A percentile compares a stretch with the other conserved stretches of the same genome.
phyloP scores from a whole-genome alignment of 768 basidiomycete species.

The Hemileccinum impolitum region DNA sequence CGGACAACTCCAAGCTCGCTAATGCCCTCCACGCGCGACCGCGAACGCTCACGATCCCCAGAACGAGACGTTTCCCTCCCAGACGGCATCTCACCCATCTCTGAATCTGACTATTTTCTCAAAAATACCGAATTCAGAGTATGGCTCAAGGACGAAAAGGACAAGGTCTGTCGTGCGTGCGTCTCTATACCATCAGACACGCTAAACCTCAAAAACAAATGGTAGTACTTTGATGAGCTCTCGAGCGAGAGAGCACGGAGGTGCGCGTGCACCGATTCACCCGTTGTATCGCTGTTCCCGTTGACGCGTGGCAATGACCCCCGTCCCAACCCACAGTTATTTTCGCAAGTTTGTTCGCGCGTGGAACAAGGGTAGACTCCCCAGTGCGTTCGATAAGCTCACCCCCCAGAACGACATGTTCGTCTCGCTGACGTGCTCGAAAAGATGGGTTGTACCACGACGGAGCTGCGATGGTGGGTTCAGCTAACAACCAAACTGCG shows the following conservation, averaged over 20 bases:
- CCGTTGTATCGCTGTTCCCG: constrained; percentile 27
- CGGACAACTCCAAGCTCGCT: neutral
- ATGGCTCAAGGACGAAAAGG: constrained; percentile 79
- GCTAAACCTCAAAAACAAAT: constrained; percentile 15
- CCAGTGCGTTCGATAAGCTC: constrained; percentile 38
- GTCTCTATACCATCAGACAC: neutral
- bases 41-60: constrained; percentile 43
- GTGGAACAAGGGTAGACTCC: constrained; percentile 79
- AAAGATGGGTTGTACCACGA: constrained; percentile 56
- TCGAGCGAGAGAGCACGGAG: constrained; percentile 78
- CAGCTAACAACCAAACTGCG: constrained; percentile 68
- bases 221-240: constrained; percentile 82
- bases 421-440: neutral
- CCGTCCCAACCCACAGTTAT: constrained; percentile 48
- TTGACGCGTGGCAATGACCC: constrained; percentile 16
- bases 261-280: constrained; percentile 37
- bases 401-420: neutral
- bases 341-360: constrained; percentile 92
- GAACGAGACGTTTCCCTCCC: constrained; percentile 48
- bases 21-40: constrained; percentile 18
- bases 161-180: constrained; percentile 41
- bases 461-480: constrained; percentile 49
- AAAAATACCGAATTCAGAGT: constrained; percentile 83
- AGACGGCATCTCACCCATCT: constrained; percentile 56
- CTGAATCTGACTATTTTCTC: constrained; percentile 84